These are phyloP conservation scores for Volvox reticuliferus DNA, from an alignment of 139 green algal genomes.

Conservation along the genomic window DNA sequence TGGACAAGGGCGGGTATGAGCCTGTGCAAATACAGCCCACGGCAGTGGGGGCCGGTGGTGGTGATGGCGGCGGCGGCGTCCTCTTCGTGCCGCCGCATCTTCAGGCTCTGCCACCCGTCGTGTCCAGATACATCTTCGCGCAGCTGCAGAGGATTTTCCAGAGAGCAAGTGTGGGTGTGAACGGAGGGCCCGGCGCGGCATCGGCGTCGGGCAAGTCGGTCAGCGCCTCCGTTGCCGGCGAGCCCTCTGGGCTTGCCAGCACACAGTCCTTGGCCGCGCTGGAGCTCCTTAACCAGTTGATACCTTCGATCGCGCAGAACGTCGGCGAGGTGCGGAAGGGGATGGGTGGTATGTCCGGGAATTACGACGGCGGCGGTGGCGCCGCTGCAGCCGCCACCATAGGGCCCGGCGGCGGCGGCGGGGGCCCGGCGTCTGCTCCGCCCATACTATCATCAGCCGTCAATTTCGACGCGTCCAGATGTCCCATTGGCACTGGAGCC, in stretches of 20 bases:
- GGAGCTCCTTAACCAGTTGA: slow-evolving; percentile 13
- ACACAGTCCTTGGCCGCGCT: background rate
- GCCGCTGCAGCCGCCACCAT: background rate
- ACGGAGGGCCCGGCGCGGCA: background rate
- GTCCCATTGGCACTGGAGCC: background rate
- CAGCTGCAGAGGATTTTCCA: slow-evolving; percentile 38
- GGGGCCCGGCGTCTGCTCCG: too few species aligned
- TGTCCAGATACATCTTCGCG: background rate
- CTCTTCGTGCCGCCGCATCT: background rate
- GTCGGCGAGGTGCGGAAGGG: background rate
- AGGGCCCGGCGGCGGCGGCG: too few species aligned
- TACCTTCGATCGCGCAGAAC: slow-evolving; percentile 7
- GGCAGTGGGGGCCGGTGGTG: background rate
- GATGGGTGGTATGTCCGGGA: background rate
- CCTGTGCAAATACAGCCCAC: background rate
- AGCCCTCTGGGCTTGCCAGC: background rate
- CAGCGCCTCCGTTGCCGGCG: background rate
- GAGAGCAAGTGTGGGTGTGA: background rate
- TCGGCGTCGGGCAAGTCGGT: too few species aligned
- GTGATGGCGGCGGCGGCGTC: background rate
- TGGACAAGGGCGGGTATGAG: background rate
- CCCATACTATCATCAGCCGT: background rate
- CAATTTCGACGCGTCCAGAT: background rate
- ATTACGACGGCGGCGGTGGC: background rate
- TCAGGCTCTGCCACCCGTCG: slow-evolving; percentile 11